Evolutionary conservation across 257 asterid species (phyloP).

Genomic region (Solanum bulbocastanum): DNA sequence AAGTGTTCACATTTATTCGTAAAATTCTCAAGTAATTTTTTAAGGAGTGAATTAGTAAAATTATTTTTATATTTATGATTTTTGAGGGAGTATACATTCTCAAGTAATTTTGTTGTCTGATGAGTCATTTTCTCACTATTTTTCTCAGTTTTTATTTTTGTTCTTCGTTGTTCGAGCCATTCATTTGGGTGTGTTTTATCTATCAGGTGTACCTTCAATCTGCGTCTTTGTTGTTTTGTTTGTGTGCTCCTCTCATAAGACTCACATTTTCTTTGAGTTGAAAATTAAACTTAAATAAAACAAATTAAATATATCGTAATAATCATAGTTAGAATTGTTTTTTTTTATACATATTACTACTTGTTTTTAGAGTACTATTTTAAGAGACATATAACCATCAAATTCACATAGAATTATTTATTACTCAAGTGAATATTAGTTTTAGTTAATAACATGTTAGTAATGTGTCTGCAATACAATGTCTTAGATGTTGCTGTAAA

Average conservation of each 20-base stretch:
- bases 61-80: no score
- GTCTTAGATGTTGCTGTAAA: no score
- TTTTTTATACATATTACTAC: neutral
- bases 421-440: neutral
- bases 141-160: neutral
- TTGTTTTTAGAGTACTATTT: neutral
- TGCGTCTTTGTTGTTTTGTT: neutral
- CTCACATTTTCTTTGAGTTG: neutral
- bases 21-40: neutral
- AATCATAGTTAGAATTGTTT: neutral
- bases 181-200: neutral
- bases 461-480: no score
- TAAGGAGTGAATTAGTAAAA: neutral
- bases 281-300: neutral
- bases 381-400: neutral
- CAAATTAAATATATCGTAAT: no score
- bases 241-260: neutral
- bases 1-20: neutral
- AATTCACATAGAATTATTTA: neutral
- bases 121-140: conserved; percentile 1
- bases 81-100: neutral
- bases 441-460: neutral
- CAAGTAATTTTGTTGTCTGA: neutral
- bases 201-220: neutral
- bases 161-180: conserved; percentile 12